These are phyloP conservation scores for Juglanconis juglandina DNA, from an alignment of 2,329 filamentous ascomycete species.

Conservation along the genomic window DNA sequence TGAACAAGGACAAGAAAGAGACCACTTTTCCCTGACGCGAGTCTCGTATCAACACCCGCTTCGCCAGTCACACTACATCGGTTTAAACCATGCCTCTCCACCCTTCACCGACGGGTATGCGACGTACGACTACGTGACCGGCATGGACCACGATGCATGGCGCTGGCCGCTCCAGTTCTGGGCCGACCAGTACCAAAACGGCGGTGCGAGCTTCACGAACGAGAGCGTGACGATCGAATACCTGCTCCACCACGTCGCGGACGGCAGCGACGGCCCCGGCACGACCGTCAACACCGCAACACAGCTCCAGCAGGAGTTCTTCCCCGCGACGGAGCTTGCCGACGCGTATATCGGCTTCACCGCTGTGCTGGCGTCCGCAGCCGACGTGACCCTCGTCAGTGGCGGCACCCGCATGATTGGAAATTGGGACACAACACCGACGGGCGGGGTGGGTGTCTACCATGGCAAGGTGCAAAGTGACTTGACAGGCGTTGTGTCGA, in stretches of 20 bases:
- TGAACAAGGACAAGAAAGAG: too few relatives aligned
- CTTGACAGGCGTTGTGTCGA: neutral
- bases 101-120: slow-evolving; percentile 34
- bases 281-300: neutral
- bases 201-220: too few relatives aligned
- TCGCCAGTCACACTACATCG: slow-evolving; percentile 47
- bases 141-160: slow-evolving; percentile 49
- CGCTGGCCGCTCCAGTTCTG: slow-evolving; percentile 46
- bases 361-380: neutral
- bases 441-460: neutral
- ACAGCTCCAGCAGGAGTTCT: too few relatives aligned
- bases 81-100: slow-evolving; percentile 37
- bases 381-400: neutral
- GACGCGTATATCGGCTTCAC: neutral
- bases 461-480: neutral
- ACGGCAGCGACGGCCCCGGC: too few relatives aligned
- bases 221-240: too few relatives aligned
- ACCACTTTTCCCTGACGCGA: too few relatives aligned
- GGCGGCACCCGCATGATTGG: neutral
- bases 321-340: neutral
- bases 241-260: too few relatives aligned
- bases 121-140: slow-evolving; percentile 44
- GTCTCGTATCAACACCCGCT: too few relatives aligned
- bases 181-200: slow-evolving; percentile 39
- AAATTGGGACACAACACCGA: neutral